Base-by-base conservation (phyloP, 495 filamentous ascomycete genomes). In the Aspergillus leporis region DNA sequence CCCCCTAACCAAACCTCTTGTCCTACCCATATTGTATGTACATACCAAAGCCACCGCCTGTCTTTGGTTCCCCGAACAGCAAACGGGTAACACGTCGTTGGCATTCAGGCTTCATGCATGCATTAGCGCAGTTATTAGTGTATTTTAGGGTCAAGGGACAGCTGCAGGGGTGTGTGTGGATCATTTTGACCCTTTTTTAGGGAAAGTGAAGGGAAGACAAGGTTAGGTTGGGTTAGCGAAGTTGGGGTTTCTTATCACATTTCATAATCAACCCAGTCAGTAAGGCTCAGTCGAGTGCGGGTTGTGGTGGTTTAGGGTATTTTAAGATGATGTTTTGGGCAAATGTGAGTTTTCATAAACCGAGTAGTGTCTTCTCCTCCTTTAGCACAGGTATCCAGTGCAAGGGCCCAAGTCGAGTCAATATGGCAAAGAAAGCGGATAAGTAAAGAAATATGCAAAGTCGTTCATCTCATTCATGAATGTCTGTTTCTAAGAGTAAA, bases 401-500 rank as follows among this genome's bases (percentile, higher is more conserved):
- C n/a, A n/a, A n/a, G 25, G 25, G 25, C 25, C 6, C 3, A 3
- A 28, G 6, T 36, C 34, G 9, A 12, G 2, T 4, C 9, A 36
- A 36, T 36, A 12, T 36, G 10, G 34, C 34, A 36, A 36, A 36
- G 10, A 36, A 36, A 12, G 10, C 2, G 25, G 25, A 28, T 28
- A 28, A 3, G 3, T 28, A 36, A 36, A 12, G 21, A 50, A 22
- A 50, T 8, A 21, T 31, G 21, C n/a, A 51, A 32, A 30, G 25
- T 32, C 28, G 49, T 14, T 51, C 25, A 32, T 32, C 49, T 32
- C 32, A 32, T 51, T 51, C 49, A 51, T 51, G 49, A 28, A 19
- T 23, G 9, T 32, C 28, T 16, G 49, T 36, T 21, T 52, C 50
- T 52, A 52, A 38, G 19, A 52, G 36, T 52, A 52, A 51, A 32